phyloP scores from a whole-genome alignment of 2,329 filamentous ascomycete species.

The Stemphylium beticola region DNA sequence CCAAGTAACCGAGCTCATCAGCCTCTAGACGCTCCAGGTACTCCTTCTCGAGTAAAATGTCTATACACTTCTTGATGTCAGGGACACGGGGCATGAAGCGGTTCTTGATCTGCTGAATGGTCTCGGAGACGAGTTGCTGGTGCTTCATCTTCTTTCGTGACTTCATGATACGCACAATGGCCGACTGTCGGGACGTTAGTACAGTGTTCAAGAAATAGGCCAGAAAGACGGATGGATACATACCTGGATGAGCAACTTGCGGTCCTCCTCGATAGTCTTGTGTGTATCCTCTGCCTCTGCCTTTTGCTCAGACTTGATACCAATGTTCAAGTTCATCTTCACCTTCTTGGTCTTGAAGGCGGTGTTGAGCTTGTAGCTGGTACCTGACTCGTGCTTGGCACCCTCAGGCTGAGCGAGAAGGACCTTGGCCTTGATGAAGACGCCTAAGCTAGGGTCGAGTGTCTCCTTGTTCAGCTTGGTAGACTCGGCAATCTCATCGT shows the following conservation, averaged over 20 bases:
- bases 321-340: slow-evolving; percentile 93
- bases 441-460: slow-evolving; percentile 82
- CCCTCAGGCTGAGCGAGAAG: slow-evolving; percentile 73
- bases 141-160: slow-evolving; percentile 99
- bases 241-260: slow-evolving; percentile 96
- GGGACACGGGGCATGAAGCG: slow-evolving; percentile 91
- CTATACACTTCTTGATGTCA: slow-evolving; percentile 99
- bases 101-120: slow-evolving; percentile 90
- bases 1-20: slow-evolving; percentile 93
- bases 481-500: slow-evolving; percentile 83
- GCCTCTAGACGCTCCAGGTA: slow-evolving; percentile 95
- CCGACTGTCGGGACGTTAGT: slow-evolving; percentile 69
- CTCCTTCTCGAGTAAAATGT: slow-evolving; percentile 97
- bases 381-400: slow-evolving; percentile 78
- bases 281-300: slow-evolving; percentile 96
- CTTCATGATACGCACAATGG: slow-evolving; percentile 99
- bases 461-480: slow-evolving; percentile 82
- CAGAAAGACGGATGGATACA: slow-evolving; percentile 44
- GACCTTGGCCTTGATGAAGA: slow-evolving; percentile 93
- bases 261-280: slow-evolving; percentile 98
- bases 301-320: slow-evolving; percentile 94
- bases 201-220: background rate
- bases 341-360: slow-evolving; percentile 99
- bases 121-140: slow-evolving; percentile 89
- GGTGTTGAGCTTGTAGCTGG: slow-evolving; percentile 83